Evolutionary conservation across 2,329 filamentous ascomycete genomes (phyloP), one percentile per base, ranked within the genome.

Genomic region (Nannizzia gypsea): DNA sequence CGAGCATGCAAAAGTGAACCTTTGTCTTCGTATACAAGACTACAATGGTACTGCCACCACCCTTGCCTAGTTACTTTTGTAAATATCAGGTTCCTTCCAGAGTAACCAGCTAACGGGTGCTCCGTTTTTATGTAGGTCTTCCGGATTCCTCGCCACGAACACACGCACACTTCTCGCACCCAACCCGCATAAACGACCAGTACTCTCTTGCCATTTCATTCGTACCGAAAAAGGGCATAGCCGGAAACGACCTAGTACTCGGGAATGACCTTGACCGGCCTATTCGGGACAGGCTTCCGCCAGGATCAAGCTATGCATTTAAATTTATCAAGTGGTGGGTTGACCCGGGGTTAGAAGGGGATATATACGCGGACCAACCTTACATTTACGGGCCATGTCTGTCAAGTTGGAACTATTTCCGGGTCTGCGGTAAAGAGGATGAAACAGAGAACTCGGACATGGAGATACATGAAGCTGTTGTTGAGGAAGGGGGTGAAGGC

Each of bases 201-300:
- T 96, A 96, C 77, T 89, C 85, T 67, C 90, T 97, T 67, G 80
- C 83, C 34, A 86, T 96, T 69, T 81, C 83, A 52, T 89, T 96
- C 72, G 84, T 81, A 0, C 89, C 87, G n/a, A 89, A 88, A 67
- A 67, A 76, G 31, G 73, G 73, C 38, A 84, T 95, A 60, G 78
- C 79, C 2, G 90, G 83, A 50, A 73, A 82, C 26, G 85, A 95
- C 63, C 78, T 99, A 2, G 84, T 96, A 59, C 96, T 96, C 67
- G 93, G 92, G 46, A 97, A 97, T 72, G 90, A 96, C 77, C 96
- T 97, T 70, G 91, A 96, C 69, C 83, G 88, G 57, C 89, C 93
- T 0, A 93, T 99, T 66, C 83, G 90, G 31, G 87, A 96, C 70
- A 83, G 85, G 15, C 78, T 99, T 1, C 92, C 93, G 0, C 89